A percentile compares a stretch with the other conserved stretches of the same genome.
phyloP scores from a whole-genome alignment of 768 basidiomycete genomes.

The Lactifluus piperatus region DNA sequence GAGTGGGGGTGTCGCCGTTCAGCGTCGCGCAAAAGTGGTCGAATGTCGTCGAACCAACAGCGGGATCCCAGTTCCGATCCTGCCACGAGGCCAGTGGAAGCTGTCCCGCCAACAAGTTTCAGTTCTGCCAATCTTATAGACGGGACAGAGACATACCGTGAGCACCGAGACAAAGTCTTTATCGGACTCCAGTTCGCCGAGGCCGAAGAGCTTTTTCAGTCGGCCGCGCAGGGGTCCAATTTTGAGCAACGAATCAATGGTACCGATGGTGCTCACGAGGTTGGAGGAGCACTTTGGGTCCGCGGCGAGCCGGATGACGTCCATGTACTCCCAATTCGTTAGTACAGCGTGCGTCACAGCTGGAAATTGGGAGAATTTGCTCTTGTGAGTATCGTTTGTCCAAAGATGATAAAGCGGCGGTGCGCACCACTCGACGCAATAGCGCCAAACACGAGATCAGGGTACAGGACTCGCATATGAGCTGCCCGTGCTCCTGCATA shows the following conservation, averaged over 20 bases:
- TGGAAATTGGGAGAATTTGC: slow-evolving; percentile 22
- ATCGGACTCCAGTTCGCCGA: slow-evolving; percentile 56
- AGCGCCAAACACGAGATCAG: slow-evolving; percentile 79
- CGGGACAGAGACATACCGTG: slow-evolving; percentile 32
- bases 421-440: slow-evolving; percentile 76
- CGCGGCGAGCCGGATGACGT: slow-evolving; percentile 66
- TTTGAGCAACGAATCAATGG: slow-evolving; percentile 56
- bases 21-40: slow-evolving; percentile 59
- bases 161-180: slow-evolving; percentile 73
- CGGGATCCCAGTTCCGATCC: slow-evolving; percentile 78
- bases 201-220: slow-evolving; percentile 73
- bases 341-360: slow-evolving; percentile 81
- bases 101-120: slow-evolving; percentile 27
- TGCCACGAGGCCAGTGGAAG: slow-evolving; percentile 71
- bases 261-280: slow-evolving; percentile 47
- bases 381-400: not conserved
- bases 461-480: slow-evolving; percentile 83
- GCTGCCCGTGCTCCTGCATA: slow-evolving; percentile 93
- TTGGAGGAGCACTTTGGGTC: slow-evolving; percentile 53
- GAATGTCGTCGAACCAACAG: slow-evolving; percentile 49
- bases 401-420: not conserved
- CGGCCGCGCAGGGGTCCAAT: slow-evolving; percentile 35
- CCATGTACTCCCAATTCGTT: slow-evolving; percentile 83
- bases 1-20: slow-evolving; percentile 10
- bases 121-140: not conserved